Conservation (phyloP, 2,329 filamentous ascomycete species). For the Pseudogymnoascus sp. region DNA sequence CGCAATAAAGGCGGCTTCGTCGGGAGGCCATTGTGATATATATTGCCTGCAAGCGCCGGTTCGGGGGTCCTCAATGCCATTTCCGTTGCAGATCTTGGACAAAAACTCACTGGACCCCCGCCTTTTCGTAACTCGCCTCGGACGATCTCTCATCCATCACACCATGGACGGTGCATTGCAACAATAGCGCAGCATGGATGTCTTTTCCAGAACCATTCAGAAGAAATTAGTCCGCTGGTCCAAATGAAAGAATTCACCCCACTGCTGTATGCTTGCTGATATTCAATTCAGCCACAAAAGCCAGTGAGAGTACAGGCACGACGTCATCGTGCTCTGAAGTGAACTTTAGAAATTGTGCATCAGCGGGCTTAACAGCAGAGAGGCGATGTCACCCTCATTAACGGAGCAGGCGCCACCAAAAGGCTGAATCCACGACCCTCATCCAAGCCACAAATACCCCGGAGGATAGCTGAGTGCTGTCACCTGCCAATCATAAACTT, state of each 20-base stretch:
- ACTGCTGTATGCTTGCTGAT: neutral
- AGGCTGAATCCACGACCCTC: neutral
- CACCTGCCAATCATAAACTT: neutral
- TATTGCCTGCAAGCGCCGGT: slow-evolving; percentile 5
- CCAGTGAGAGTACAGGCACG: neutral
- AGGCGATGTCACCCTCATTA: neutral
- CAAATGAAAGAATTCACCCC: neutral
- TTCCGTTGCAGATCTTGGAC: slow-evolving; percentile 5
- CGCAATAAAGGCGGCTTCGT: slow-evolving; percentile 2
- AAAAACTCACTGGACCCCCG: neutral
- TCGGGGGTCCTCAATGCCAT: slow-evolving; percentile 3
- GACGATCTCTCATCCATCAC: neutral
- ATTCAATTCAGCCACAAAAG: neutral
- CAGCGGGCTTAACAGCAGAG: neutral
- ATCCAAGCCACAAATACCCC: neutral
- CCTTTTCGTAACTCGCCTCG: neutral
- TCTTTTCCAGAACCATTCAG: neutral
- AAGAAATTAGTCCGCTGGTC: neutral
- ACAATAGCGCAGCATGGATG: neutral
- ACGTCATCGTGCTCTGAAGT: neutral
- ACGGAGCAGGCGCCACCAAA: slow-evolving; percentile 3
- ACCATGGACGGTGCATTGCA: neutral
- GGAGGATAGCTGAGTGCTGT: neutral
- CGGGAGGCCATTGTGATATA: slow-evolving; percentile 4
- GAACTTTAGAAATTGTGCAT: neutral